phyloP scores from a whole-genome alignment of 306 rosid genomes.

The Lotus japonicus region DNA sequence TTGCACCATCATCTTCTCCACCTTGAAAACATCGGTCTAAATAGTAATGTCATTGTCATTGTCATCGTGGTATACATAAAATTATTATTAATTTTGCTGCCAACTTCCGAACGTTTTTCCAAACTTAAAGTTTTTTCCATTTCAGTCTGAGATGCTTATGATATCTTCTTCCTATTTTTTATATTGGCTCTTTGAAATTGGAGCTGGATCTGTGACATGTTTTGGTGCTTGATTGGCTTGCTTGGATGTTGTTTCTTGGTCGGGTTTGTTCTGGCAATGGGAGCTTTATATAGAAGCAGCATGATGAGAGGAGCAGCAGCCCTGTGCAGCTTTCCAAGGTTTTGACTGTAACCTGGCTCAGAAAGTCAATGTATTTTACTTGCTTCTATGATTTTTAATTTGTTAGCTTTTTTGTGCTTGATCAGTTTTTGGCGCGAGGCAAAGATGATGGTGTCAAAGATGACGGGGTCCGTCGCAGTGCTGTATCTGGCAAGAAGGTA shows the following conservation, averaged over 20 bases:
- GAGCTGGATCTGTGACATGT: constrained; percentile 96
- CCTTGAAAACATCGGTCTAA: background rate
- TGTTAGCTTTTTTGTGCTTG: constrained; percentile 3
- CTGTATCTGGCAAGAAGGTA: constrained; percentile 98
- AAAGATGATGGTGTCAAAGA: constrained; percentile 83
- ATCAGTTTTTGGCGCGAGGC: constrained; percentile 79
- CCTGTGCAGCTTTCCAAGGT: constrained; percentile 99
- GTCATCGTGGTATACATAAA: background rate
- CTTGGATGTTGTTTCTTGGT: constrained; percentile 72
- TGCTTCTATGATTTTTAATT: background rate
- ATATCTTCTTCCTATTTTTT: constrained; percentile 63
- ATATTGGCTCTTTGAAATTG: constrained; percentile 89
- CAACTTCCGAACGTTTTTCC: background rate
- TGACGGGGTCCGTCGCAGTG: constrained; percentile 83
- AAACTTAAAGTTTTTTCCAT: background rate
- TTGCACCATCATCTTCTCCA: background rate
- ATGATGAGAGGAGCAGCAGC: constrained; percentile 55
- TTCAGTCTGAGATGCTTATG: constrained; percentile 48
- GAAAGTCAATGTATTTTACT: background rate
- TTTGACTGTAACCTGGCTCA: constrained; percentile 15
- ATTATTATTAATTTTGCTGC: background rate
- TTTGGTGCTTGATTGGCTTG: constrained; percentile 61
- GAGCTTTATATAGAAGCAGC: constrained; percentile 89
- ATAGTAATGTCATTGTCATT: no score
- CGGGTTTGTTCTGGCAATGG: constrained; percentile 72